Evolutionary conservation across 2,329 filamentous ascomycete genomes (phyloP).

Genomic region (Aspergillus pseudoterreus): DNA sequence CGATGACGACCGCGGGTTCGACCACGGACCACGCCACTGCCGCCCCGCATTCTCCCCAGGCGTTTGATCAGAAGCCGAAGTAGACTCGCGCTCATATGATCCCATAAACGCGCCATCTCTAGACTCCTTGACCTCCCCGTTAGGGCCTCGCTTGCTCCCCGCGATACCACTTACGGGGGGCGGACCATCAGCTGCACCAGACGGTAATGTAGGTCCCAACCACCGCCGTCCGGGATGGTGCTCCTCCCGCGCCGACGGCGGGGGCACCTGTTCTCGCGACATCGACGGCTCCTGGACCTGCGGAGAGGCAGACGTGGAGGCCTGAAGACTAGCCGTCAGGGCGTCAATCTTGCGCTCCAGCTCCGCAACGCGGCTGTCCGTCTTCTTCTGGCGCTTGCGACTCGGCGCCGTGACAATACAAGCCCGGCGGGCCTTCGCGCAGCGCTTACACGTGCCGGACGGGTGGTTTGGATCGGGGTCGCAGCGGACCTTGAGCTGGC

Average conservation of each 20-base stretch:
- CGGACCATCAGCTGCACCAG: conserved; percentile 3
- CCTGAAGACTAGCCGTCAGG: conserved; percentile 73
- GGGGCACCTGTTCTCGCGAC: background rate
- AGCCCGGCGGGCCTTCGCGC: conserved; percentile 71
- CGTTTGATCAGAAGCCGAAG: conserved; percentile 19
- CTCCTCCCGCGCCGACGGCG: conserved; percentile 19
- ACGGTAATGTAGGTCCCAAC: conserved; percentile 16
- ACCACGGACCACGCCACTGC: conserved; percentile 21
- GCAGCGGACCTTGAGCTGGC: conserved; percentile 77
- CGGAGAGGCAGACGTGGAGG: conserved; percentile 36
- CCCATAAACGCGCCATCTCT: conserved; percentile 2
- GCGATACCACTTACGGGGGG: conserved; percentile 6
- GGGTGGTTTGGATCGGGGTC: conserved; percentile 65
- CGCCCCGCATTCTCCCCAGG: conserved; percentile 11
- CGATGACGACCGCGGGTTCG: background rate
- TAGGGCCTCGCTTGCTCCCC: conserved; percentile 30
- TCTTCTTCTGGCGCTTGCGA: conserved; percentile 85
- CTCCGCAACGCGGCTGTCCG: conserved; percentile 82
- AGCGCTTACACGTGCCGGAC: conserved; percentile 68
- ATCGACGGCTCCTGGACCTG: conserved; percentile 8
- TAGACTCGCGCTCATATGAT: conserved; percentile 3
- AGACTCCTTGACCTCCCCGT: conserved; percentile 26
- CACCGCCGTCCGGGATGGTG: conserved; percentile 34
- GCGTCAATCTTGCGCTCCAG: conserved; percentile 91
- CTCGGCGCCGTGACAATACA: conserved; percentile 74